Base-by-base conservation (phyloP, 2,329 filamentous ascomycete species). In the Epichloe sylvatica region DNA sequence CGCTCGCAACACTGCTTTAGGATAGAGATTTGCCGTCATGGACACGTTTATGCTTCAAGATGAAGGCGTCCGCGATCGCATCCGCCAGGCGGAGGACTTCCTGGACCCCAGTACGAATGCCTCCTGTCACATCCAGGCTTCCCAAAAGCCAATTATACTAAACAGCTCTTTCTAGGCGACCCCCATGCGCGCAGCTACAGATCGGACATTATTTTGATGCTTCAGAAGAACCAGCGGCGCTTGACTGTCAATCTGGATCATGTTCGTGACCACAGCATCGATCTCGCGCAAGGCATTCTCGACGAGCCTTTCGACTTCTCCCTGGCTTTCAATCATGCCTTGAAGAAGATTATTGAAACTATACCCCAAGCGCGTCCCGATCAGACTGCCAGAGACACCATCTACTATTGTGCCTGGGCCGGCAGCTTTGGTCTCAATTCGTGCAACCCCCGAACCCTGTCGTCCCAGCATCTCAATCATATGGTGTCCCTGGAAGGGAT, bases 401-500 rank as follows among this genome's bases (percentile, higher is more conserved):
- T 87, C 59, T 98, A 95, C 70, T 97, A 98, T 66, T 96, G 92
- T 62, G 92, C 92, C n/a, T 97, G 87, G 71, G 81, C 91, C 49
- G 92, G 92, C 56, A 95, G 88, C 63, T 98, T 98, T 63, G 92
- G 94, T 56, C 83, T 96, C 64, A 92, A 87, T 64, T 78, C 90
- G 12, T 96, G 90, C 76, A 98, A 96, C 62, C 92, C 39, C 39
- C 81, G 92, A 57, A 97, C 92, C 0, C 71, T 98, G 33, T 87
- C 87, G 46, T 96, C 91, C 2, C 76, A 81, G 39, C 86, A 94
- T 60, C 77, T 98, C 50, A 98, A 98, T 67, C 83, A 86, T 62
- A 96, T 98, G 90, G 86, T 98, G 13, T 95, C 90, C 3, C 76
- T 98, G 47, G 92, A 98, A 68, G 92, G 92, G 44, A 98, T 98